Conservation (phyloP, 1,284 basidiomycete species). For the Exsudoporus floridanus region DNA sequence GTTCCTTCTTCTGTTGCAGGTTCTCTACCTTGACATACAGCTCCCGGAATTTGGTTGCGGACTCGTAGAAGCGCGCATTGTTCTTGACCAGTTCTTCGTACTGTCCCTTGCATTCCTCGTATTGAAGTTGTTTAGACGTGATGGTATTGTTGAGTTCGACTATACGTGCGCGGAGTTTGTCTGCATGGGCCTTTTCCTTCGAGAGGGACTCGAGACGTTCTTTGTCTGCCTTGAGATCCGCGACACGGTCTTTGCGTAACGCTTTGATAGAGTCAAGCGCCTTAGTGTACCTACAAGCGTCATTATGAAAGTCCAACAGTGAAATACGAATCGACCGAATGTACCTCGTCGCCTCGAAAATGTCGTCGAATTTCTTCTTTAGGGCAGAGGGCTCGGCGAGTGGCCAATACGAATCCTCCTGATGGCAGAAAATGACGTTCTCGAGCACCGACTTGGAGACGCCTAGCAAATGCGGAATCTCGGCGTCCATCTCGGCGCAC, state of each 20-base stretch:
- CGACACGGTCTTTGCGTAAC: slow-evolving; percentile 85
- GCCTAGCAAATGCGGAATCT: slow-evolving; percentile 91
- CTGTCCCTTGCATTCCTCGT: slow-evolving; percentile 67
- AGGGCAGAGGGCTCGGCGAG: slow-evolving; percentile 86
- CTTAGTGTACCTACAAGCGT: slow-evolving; percentile 79
- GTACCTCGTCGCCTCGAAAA: slow-evolving; percentile 96
- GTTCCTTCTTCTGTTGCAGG: slow-evolving; percentile 63
- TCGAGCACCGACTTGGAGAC: slow-evolving; percentile 97
- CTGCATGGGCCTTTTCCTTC: slow-evolving; percentile 84
- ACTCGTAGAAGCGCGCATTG: slow-evolving; percentile 83
- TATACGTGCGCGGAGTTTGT: slow-evolving; percentile 76
- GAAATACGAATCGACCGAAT: background rate
- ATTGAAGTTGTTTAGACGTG: slow-evolving; percentile 70
- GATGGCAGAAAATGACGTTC: slow-evolving; percentile 99
- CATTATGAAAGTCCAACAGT: too few relatives aligned
- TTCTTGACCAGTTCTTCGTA: slow-evolving; percentile 68
- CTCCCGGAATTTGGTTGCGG: slow-evolving; percentile 82
- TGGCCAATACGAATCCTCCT: slow-evolving; percentile 99
- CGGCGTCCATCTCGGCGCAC: slow-evolving; percentile 93
- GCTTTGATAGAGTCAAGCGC: slow-evolving; percentile 92
- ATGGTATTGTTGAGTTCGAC: slow-evolving; percentile 63
- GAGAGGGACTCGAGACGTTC: slow-evolving; percentile 82
- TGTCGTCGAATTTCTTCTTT: slow-evolving; percentile 99
- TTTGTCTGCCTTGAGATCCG: slow-evolving; percentile 92
- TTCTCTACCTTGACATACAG: slow-evolving; percentile 74